Evolutionary conservation across 106 monocot species (phyloP).

Genomic region (Xerophyta viscosa): DNA sequence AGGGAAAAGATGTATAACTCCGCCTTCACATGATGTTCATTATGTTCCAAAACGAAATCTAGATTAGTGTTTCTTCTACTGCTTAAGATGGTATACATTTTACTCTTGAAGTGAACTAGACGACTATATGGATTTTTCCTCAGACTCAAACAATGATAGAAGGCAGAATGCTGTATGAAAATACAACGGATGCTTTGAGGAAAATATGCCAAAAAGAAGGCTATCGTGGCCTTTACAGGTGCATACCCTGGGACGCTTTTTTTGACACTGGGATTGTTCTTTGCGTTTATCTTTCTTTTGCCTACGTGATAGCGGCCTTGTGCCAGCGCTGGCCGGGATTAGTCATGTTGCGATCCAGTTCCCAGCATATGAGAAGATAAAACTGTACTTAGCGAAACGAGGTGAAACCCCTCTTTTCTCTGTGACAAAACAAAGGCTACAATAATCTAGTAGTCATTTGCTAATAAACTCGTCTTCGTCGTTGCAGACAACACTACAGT

Average conservation of each 20-base stretch:
- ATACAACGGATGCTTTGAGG: conserved; percentile 41
- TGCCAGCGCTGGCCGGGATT: conserved; percentile 84
- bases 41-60: too few species aligned
- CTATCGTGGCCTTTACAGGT: conserved; percentile 65
- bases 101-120: too few species aligned
- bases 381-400: conserved; percentile 55
- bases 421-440: too few species aligned
- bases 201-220: conserved; percentile 66
- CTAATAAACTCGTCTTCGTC: too few species aligned
- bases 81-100: too few species aligned
- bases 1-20: too few species aligned
- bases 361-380: conserved; percentile 84
- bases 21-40: too few species aligned
- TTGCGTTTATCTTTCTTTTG: not conserved
- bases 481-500: conserved; percentile 59
- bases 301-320: conserved; percentile 54
- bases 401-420: conserved; percentile 27
- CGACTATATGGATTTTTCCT: conserved; percentile 2
- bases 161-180: conserved; percentile 36
- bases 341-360: conserved; percentile 97
- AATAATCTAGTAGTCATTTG: too few species aligned
- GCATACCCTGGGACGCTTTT: not conserved
- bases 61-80: too few species aligned
- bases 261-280: not conserved
- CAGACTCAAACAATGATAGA: conserved; percentile 48